Conservation (phyloP, 441 rosid genomes). For the Corymbia calophylla region DNA sequence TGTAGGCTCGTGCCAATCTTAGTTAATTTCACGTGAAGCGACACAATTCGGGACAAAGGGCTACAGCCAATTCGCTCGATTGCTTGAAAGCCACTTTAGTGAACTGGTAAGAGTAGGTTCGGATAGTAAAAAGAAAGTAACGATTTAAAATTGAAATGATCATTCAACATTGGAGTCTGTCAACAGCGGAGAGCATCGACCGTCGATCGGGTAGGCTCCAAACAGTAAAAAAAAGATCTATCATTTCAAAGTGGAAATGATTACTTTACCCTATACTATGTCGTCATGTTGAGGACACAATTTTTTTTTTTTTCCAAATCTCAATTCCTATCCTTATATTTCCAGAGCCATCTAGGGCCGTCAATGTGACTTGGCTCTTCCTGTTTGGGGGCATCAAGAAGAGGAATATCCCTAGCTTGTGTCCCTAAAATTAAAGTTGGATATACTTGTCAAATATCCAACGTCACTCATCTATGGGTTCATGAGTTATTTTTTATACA, state of each 20-base stretch:
- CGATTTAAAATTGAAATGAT: not conserved
- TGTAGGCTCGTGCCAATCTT: not conserved
- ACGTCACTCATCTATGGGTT: accelerated
- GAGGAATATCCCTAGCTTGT: not conserved
- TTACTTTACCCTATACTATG: not conserved
- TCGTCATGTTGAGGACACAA: not conserved
- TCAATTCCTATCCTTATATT: accelerated
- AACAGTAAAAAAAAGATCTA: not conserved
- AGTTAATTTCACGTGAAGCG: not conserved
- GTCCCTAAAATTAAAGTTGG: not conserved
- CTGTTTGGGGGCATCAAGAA: not conserved
- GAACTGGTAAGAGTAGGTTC: not conserved
- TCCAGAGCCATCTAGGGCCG: not conserved
- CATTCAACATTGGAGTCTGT: not conserved
- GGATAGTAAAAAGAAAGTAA: not conserved
- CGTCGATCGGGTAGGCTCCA: not conserved
- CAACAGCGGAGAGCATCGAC: not conserved
- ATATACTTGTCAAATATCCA: not conserved
- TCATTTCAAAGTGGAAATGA: not conserved
- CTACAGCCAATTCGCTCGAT: not conserved
- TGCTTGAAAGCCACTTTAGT: not conserved
- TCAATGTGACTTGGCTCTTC: not conserved
- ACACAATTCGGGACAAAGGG: not conserved
- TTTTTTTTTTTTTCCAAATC: not conserved
- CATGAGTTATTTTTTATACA: not conserved